A percentile compares a stretch with the other conserved stretches of the same genome.
Conservation (phyloP, 345 rosid species). For the Citrus mangshanensis region DNA sequence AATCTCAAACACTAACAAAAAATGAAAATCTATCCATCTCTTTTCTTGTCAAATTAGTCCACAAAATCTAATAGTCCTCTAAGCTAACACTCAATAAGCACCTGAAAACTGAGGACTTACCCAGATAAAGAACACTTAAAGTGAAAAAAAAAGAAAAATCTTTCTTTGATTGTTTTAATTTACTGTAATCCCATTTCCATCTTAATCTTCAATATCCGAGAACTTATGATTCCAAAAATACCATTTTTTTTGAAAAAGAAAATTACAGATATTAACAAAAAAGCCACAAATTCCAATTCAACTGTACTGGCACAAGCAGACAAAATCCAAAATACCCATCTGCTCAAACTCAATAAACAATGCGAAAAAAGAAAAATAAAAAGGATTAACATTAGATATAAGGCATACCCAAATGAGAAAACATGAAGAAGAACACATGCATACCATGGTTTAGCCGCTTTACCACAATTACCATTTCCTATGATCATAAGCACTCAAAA, state of each 20-base stretch:
- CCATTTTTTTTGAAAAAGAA: too few species aligned
- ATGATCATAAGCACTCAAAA: conserved; percentile 13
- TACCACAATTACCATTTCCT: conserved; percentile 17
- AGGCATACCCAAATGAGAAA: conserved; percentile 34
- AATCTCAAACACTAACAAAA: background rate
- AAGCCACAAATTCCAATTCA: background rate
- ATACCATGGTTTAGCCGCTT: conserved; percentile 23
- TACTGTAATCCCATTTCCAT: background rate
- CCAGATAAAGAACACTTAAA: background rate
- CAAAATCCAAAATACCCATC: background rate
- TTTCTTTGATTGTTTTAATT: background rate
- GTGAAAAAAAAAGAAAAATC: background rate
- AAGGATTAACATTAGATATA: background rate
- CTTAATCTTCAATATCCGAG: background rate
- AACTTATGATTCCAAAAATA: background rate
- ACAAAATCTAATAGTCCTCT: background rate
- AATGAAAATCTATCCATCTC: background rate
- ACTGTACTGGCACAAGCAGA: background rate
- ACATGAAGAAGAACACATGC: conserved; percentile 24
- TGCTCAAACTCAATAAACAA: background rate
- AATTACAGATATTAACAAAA: background rate
- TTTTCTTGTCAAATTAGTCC: background rate
- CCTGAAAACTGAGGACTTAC: background rate
- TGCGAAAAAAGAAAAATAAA: background rate
- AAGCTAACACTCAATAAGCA: background rate